Percentiles rank a stretch among this genome's conserved stretches.
phyloP scores from a whole-genome alignment of 305 asterid genomes.

The Fraxinus albicans region DNA sequence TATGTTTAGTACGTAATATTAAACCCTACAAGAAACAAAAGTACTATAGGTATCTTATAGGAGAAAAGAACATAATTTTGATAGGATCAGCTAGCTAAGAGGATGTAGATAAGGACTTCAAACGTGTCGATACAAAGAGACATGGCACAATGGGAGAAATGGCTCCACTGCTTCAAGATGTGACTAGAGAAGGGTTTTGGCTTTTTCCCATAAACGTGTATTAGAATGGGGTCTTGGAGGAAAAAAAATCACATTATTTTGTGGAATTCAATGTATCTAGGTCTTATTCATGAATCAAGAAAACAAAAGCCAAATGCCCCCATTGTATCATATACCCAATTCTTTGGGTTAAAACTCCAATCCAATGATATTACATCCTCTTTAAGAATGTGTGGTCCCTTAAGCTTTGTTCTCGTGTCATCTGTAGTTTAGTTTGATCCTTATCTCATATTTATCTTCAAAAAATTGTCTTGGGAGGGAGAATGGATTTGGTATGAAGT shows the following conservation, averaged over 20 bases:
- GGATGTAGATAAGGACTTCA: neutral
- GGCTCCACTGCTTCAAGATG: slow-evolving; percentile 9
- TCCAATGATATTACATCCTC: neutral
- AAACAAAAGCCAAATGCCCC: neutral
- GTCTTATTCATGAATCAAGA: neutral
- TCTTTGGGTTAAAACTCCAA: slow-evolving; percentile 3
- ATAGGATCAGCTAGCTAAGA: neutral
- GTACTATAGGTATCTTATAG: neutral
- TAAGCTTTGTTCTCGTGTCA: slow-evolving; percentile 18
- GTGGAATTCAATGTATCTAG: slow-evolving; percentile 25
- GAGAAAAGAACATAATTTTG: neutral
- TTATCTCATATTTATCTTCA: slow-evolving; percentile 6
- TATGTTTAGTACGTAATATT: neutral
- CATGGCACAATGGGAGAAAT: neutral
- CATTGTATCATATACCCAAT: slow-evolving; percentile 2
- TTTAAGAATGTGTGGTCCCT: slow-evolving; percentile 33
- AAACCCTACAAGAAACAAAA: neutral
- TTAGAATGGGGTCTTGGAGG: slow-evolving; percentile 19
- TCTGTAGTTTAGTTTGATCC: slow-evolving; percentile 1
- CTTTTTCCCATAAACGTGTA: neutral
- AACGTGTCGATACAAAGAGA: neutral
- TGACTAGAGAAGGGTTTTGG: slow-evolving; percentile 5
- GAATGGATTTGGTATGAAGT: neutral
- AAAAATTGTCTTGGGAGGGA: neutral
- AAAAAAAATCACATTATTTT: neutral